Evolutionary conservation across 2,329 filamentous ascomycete genomes (phyloP), one percentile per base, ranked within the genome.

Genomic region (Apiospora arundinis): DNA sequence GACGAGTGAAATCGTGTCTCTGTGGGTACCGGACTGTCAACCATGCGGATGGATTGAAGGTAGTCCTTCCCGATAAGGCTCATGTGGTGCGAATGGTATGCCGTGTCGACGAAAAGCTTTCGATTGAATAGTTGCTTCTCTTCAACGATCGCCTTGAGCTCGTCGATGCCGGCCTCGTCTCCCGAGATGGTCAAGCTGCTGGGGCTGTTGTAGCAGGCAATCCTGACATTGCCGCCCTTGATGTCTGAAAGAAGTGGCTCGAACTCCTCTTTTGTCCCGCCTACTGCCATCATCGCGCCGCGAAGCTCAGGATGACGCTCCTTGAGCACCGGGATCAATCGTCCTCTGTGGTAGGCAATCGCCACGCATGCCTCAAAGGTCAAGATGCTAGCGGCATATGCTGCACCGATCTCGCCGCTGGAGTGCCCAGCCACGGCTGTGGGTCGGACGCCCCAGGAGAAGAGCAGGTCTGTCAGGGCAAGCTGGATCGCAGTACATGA

Each of bases 281-380:
- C 88, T 1, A 88, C 85, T 0, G 88, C 88, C 77, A 89, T 81
- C 88, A 90, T 90, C 7, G 82, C 78, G 0, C 87, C 87, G 6
- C 80, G 78, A 0, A 85, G 80, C 0, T 80, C 73, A 0, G 81
- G 81, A 71, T 81, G 78, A 14, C 78, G 80, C 40, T 79, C 56
- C 70, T 81, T 84, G 56, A 86, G 75, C 4, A 80, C 76, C 3
- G 81, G 79, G 8, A 83, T 80, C 18, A 83, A 79, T 42, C 82
- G 80, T 2, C 83, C 85, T 21, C 85, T 80, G 74, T 83, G 81
- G 75, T 76, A 76, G 2, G 75, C 75, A 18, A 73, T 72, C 45
- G 75, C 74, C 73, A 77, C 75, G 42, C 75, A 75, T 32, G 72
- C 71, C 48, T 77, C 75, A 11, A 75, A 70, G 14, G 52, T 76